These are phyloP conservation scores for Herpetomonas samuelpessoai DNA, from an alignment of 208 protist genomes.

Conservation along the genomic window DNA sequence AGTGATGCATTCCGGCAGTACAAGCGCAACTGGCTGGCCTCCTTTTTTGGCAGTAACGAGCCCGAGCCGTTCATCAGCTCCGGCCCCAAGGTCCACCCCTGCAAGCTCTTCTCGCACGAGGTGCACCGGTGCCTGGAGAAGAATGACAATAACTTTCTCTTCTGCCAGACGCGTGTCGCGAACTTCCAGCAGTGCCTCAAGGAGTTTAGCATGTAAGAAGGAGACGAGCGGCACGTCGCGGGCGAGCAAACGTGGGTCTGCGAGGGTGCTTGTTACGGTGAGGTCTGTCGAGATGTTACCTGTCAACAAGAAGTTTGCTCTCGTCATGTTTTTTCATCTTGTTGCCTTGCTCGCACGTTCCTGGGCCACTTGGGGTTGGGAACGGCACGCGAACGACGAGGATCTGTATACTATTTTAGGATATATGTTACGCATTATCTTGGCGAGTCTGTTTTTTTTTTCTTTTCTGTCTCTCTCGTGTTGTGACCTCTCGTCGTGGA, in stretches of 20 bases:
- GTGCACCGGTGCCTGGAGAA: conserved; percentile 65
- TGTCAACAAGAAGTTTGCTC: no score
- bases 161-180: conserved; percentile 66
- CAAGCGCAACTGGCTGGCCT: conserved; percentile 57
- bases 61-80: conserved; percentile 33
- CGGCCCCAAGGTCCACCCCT: conserved; percentile 41
- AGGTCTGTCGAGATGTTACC: no score
- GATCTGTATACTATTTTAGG: no score
- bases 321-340: no score
- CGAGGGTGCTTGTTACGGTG: no score
- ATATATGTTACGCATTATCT: no score
- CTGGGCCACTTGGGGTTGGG: no score
- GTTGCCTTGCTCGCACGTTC: no score
- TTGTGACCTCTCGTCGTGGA: conserved; percentile 5
- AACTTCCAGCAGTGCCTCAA: conserved; percentile 69
- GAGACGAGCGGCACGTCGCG: no score
- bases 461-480: conserved; percentile 8
- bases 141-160: conserved; percentile 54
- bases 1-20: conserved; percentile 41
- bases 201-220: conserved; percentile 52
- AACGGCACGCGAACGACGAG: no score
- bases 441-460: neutral
- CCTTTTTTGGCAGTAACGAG: conserved; percentile 77
- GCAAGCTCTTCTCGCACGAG: conserved; percentile 49
- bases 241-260: no score